These are phyloP conservation scores for rapeseed (Brassica napus) DNA, from an alignment of 345 rosid species.

Conservation along the genomic window DNA sequence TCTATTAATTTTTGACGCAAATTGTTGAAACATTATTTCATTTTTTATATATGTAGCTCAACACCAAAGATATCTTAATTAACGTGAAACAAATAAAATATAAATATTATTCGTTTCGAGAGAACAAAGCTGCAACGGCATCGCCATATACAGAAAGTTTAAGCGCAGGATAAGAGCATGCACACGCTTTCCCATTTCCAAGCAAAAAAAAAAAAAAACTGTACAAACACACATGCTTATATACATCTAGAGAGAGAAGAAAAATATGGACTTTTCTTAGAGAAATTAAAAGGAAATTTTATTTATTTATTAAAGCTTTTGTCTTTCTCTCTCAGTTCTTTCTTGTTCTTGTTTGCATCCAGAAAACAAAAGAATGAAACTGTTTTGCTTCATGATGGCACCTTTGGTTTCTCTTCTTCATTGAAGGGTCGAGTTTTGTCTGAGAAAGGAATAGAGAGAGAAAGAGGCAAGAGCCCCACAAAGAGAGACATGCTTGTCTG, in stretches of 20 bases:
- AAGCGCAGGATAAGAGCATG: conserved; percentile 66
- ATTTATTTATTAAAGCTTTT: conserved; percentile 8
- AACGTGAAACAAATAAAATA: background rate
- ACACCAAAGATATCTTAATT: background rate
- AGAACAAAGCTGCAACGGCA: conserved; percentile 85
- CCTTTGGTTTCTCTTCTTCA: conserved; percentile 41
- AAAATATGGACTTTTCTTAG: conserved; percentile 17
- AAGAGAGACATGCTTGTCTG: conserved; percentile 47
- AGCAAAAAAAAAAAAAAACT: conserved; percentile 33
- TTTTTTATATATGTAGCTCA: background rate
- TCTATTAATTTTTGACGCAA: background rate
- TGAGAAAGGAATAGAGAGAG: conserved; percentile 35
- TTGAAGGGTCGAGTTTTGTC: conserved; percentile 59
- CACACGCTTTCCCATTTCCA: conserved; percentile 59
- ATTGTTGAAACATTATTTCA: background rate
- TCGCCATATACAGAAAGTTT: conserved; percentile 64
- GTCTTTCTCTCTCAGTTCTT: conserved; percentile 19
- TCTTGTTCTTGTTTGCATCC: conserved; percentile 40
- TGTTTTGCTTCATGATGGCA: conserved; percentile 35
- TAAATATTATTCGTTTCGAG: background rate
- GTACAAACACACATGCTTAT: conserved; percentile 12
- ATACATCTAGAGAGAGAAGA: conserved; percentile 24
- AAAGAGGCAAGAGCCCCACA: conserved; percentile 45
- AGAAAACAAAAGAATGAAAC: conserved; percentile 27
- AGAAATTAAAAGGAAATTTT: background rate